phyloP scores from a whole-genome alignment of 257 asterid genomes.

The Solanum sejunctum region DNA sequence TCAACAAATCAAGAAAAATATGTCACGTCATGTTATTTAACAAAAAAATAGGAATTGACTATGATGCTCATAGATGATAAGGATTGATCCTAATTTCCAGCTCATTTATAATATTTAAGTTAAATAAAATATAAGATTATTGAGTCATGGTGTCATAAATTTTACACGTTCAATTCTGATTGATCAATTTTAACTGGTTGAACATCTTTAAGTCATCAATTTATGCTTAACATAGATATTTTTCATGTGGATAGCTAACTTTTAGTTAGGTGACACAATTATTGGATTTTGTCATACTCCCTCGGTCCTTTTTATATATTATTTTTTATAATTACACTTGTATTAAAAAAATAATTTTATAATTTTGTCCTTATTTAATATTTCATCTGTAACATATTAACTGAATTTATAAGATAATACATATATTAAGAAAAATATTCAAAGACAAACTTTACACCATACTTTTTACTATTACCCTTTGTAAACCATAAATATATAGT shows the following conservation, averaged over 20 bases:
- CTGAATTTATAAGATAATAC: too few relatives aligned
- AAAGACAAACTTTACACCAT: too few relatives aligned
- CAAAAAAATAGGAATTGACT: neutral
- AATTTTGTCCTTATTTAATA: too few relatives aligned
- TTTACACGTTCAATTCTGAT: neutral
- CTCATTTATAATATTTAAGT: neutral
- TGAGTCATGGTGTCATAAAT: neutral
- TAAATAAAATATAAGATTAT: neutral
- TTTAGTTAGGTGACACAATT: neutral
- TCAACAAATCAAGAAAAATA: neutral
- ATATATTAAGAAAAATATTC: too few relatives aligned
- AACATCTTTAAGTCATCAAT: neutral
- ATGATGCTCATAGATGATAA: neutral
- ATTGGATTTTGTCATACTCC: neutral
- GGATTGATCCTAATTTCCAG: neutral
- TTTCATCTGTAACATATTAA: too few relatives aligned
- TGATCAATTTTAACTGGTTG: neutral
- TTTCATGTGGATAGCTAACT: neutral
- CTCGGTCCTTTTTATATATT: too few relatives aligned
- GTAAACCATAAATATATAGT: too few relatives aligned
- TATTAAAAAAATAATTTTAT: too few relatives aligned
- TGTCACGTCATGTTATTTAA: neutral
- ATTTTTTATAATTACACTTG: too few relatives aligned
- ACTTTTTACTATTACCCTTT: too few relatives aligned
- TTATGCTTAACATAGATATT: neutral